Base-by-base conservation (phyloP, 148 eudicot genomes). In the Chenopodium quinoa region DNA sequence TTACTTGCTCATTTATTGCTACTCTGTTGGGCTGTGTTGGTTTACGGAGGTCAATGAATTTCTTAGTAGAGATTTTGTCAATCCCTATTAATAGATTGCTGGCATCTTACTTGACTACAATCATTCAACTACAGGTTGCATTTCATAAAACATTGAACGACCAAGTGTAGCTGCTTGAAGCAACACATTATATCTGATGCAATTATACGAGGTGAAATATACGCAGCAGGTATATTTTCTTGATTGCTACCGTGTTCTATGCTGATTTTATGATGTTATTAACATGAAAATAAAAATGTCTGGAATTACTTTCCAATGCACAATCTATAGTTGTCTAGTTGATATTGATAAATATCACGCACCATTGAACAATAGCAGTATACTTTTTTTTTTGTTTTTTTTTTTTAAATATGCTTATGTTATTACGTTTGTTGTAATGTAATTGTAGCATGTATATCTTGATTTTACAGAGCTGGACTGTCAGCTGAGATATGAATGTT, bases 121-220 rank as follows among this genome's bases (percentile, higher is more conserved):
- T 48, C 62, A 25, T 27, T 14, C 32, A 34, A 75, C 60, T 80
- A 46, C 87, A 92, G 95, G 93, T 91, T 75, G 92, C 96, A 67
- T 92, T 91, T 81, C 96, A 92, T 83, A 92, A 92, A 78, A 83
- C 93, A 44, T 83, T 92, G 87, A 92, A 92, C 80, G 74, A 86
- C 80, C 85, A 83, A 73, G 31, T 75, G 25, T 74, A 71, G 75
- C 46, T 44, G 64, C 71, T 22, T 73, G 63, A 34, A 73, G 78
- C 32, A 73, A 37, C 44, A 67, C 77, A 58, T 34, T 37, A 17
- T 70, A 48, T 76, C 70, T 10, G 52, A 62, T 76, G 73, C 75
- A 48, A 76, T 25, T 46, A 7, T 44, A 58, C 69, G 27, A 9
- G 29, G 11, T 16, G 79, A 48, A 31, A 22, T 60, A 54, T 74